Conservation (phyloP, 306 rosid genomes). For the Chamaecrista fasciculata region DNA sequence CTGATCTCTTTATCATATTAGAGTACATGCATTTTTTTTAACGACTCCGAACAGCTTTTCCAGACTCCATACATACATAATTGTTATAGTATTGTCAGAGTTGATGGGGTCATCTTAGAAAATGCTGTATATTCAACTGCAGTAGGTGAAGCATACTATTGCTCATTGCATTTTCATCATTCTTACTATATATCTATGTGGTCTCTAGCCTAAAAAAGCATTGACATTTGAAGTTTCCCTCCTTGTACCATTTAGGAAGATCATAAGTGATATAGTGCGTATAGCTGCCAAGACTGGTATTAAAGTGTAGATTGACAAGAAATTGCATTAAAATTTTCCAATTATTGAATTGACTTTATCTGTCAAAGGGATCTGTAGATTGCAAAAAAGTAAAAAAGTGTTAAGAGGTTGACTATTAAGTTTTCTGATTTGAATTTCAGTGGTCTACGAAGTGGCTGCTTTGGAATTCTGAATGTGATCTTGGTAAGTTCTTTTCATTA, state of each 20-base stretch:
- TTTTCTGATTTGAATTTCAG: constrained; percentile 51
- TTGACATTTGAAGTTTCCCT: too few species aligned
- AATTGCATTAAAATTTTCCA: not conserved
- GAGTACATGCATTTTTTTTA: not conserved
- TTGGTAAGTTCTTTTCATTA: constrained; percentile 53
- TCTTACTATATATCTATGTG: not conserved
- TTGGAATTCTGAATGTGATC: constrained; percentile 62
- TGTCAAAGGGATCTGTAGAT: not conserved
- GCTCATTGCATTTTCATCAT: not conserved
- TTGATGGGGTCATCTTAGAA: not conserved
- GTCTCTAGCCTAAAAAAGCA: not conserved
- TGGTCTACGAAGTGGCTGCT: constrained; percentile 72
- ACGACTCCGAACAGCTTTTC: not conserved
- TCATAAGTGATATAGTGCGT: not conserved
- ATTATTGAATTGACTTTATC: not conserved
- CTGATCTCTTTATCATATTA: not conserved
- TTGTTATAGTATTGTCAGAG: not conserved
- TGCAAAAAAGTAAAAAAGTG: not conserved
- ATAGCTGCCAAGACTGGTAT: not conserved
- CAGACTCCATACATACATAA: not conserved
- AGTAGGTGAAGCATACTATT: not conserved
- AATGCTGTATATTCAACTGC: not conserved
- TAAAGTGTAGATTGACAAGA: not conserved
- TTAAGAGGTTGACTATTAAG: constrained; percentile 26
- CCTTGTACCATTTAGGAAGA: not conserved